Evolutionary conservation across 306 rosid genomes (phyloP).

Genomic region (Hippophae gyantsensis): DNA sequence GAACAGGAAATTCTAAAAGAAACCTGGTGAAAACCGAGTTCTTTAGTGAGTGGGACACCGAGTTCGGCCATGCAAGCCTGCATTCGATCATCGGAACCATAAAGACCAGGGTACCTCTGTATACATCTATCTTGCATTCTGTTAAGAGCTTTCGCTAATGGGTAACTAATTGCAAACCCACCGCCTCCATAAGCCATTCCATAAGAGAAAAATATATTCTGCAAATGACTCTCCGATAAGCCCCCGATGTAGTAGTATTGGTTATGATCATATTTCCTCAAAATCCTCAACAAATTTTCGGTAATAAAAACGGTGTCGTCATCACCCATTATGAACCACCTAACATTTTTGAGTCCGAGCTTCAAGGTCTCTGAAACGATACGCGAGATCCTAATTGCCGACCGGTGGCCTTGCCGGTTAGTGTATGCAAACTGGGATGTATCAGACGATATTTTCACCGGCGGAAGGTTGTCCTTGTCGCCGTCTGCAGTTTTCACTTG

Average conservation of each 20-base stretch:
- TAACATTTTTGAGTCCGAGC: slow-evolving; percentile 47
- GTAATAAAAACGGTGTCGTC: slow-evolving; percentile 91
- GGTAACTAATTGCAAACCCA: slow-evolving; percentile 83
- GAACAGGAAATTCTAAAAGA: background rate
- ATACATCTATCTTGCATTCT: slow-evolving; percentile 87
- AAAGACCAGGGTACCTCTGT: slow-evolving; percentile 65
- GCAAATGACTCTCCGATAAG: slow-evolving; percentile 83
- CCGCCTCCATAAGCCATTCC: slow-evolving; percentile 99
- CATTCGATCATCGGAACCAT: slow-evolving; percentile 97
- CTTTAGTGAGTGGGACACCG: slow-evolving; percentile 92
- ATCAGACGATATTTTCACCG: slow-evolving; percentile 55
- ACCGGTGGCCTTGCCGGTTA: slow-evolving; percentile 82
- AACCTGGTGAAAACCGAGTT: slow-evolving; percentile 97
- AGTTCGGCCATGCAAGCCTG: slow-evolving; percentile 99
- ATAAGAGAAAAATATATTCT: slow-evolving; percentile 86
- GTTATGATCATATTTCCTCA: slow-evolving; percentile 67
- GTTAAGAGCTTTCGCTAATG: slow-evolving; percentile 49
- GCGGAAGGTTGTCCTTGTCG: slow-evolving; percentile 38
- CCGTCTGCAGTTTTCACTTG: slow-evolving; percentile 18
- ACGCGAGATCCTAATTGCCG: slow-evolving; percentile 86
- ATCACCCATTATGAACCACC: slow-evolving; percentile 98
- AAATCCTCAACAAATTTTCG: slow-evolving; percentile 54
- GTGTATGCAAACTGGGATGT: slow-evolving; percentile 50
- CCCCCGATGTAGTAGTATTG: slow-evolving; percentile 80
- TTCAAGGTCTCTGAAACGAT: slow-evolving; percentile 80